Base-by-base conservation (phyloP, 2,329 filamentous ascomycete genomes). In the Trichoderma semiorbis region DNA sequence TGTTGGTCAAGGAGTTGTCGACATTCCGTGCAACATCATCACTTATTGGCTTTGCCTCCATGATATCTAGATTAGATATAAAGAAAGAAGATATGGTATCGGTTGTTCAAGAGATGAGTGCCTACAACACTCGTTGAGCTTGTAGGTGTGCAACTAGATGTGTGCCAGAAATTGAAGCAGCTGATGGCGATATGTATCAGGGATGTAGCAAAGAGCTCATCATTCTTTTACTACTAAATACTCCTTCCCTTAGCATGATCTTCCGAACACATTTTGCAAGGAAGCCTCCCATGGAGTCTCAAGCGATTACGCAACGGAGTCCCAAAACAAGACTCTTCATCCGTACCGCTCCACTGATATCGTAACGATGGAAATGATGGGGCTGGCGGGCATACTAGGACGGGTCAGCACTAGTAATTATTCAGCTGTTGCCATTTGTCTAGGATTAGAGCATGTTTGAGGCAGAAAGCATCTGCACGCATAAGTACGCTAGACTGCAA, bases 391-490 rank as follows among this genome's bases (percentile, higher is more conserved):
- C 28, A 60, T 60, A 24, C 4, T 53, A 24, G 5, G 30, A 34
- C 55, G 21, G 10, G 11, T 39, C 36, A 39, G 32, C 26, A 39
- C 18, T 43, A 66, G 63, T n/a, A 16, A 0, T 39, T 62, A 10
- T 62, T 32, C 34, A 21, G 34, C n/a, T 47, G 5, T 47, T 12
- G 43, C 18, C 0, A 21, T 16, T 28, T 55, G 66, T 21, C 66
- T 21, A 39, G 66, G 66, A 69, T 69, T 69, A 60, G 66, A 69
- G 66, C 66, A 69, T 24, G 30, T 69, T 69, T 69, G 66, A 69
- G 66, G 39, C 32, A 69, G 36, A 58, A 24, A 60, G 32, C 32
- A 61, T 61, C 14, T 36, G 47, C 47, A 50, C 10, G n/a, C 11
- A 21, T 21, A 61, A 34, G 58, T 11, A 32, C 7, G 58, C 47